Evolutionary conservation across 163 green algal genomes (phyloP), one percentile per base, ranked within the genome.

Genomic region (Prototheca wickerhamii): DNA sequence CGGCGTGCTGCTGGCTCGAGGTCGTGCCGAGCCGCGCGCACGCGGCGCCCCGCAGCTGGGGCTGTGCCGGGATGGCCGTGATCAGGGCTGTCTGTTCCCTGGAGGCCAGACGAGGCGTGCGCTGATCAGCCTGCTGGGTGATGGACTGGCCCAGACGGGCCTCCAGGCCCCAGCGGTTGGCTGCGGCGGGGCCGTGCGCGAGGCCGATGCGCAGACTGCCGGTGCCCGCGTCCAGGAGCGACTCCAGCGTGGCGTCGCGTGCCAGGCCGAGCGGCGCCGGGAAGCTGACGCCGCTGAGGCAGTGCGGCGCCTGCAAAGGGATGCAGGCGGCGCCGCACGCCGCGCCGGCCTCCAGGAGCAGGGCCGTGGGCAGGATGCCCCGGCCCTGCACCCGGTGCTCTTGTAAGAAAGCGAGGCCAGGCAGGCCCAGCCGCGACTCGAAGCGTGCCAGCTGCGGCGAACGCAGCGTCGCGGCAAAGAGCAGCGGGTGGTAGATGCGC

Each of bases 311-410:
- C 37, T 15, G 37, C 37, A 10, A 10, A 44, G 37, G 10, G 15
- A 15, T 15, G 37, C 37, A 15, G 37, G 10, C 17, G 51, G 50
- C 12, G 51, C 66, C n/a, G n/a, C n/a, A n/a, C n/a, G n/a, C n/a
- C 43, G 53, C 28, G 2, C 31, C 59, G 37, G 70, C 51, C 26
- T 78, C 71, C 33, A 76, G 35, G 0, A 76, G 12, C 26, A 37
- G 51, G 3, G 43, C 58, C 0, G 70, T 43, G 2, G 67, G 37
- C 32, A 78, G 37, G 28, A 44, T n/a, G n/a, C 25, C 2, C 3
- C 18, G 30, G 8, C 67, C 60, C 20, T 20, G 26, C 3, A 68
- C 25, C 30, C 49, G 34, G 25, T 71, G 40, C 26, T 65, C 35
- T 37, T 46, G 34, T 18, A 78, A 54, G 49, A 62, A 58, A 17